These are phyloP conservation scores for Fusarium coicis DNA, from an alignment of 2,329 filamentous ascomycete genomes.

Conservation along the genomic window DNA sequence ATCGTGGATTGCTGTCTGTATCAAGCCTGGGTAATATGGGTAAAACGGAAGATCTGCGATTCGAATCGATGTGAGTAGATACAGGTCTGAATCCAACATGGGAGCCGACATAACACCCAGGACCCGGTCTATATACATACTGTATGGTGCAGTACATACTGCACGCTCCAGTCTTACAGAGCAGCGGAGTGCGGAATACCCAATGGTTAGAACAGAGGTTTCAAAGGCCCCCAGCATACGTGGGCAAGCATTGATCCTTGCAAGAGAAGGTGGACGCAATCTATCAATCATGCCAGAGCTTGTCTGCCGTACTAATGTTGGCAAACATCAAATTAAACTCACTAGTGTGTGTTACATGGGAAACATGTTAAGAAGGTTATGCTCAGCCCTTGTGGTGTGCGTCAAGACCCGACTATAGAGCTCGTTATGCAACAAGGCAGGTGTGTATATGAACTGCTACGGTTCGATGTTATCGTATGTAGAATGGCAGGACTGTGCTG, in stretches of 20 bases:
- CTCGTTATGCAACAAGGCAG: neutral
- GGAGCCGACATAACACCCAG: conserved; percentile 26
- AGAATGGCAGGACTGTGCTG: neutral
- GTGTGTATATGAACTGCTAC: neutral
- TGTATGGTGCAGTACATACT: conserved; percentile 1
- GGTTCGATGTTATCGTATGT: neutral
- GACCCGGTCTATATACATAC: conserved; percentile 26
- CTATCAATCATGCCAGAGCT: conserved; percentile 9
- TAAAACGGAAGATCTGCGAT: conserved; percentile 34
- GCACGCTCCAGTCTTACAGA: conserved; percentile 3
- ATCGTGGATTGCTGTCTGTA: conserved; percentile 18
- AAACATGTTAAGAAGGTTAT: conserved; percentile 1
- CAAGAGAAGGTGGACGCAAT: conserved; percentile 3
- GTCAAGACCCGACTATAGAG: neutral
- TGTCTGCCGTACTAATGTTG: neutral
- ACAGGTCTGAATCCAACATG: conserved; percentile 1
- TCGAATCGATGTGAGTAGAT: conserved; percentile 14
- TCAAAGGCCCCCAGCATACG: conserved; percentile 16
- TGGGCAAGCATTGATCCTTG: conserved; percentile 18
- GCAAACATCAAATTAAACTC: conserved; percentile 11
- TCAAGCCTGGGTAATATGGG: conserved; percentile 4
- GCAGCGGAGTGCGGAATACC: neutral
- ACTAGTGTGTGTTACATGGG: neutral
- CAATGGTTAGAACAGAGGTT: conserved; percentile 13
- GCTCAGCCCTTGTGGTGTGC: neutral